Percentiles rank a stretch among this genome's conserved stretches.
phyloP scores from a whole-genome alignment of 768 basidiomycete genomes.

The Lactarius hengduanensis region DNA sequence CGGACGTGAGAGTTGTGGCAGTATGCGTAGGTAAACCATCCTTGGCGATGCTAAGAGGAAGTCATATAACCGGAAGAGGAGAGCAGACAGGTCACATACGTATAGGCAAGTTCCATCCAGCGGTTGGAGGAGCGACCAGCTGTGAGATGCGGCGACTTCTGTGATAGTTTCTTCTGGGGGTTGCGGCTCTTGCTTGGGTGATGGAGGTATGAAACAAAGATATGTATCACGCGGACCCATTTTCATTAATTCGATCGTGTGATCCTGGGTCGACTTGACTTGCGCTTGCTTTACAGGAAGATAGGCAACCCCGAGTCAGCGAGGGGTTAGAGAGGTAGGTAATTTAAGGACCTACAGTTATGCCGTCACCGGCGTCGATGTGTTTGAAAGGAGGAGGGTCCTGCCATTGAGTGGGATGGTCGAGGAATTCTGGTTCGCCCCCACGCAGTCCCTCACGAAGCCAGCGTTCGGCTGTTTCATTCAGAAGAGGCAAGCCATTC shows the following conservation, averaged over 20 bases:
- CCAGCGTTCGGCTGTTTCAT: constrained; percentile 75
- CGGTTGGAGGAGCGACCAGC: constrained; percentile 81
- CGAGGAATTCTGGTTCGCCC: constrained; percentile 75
- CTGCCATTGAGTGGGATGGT: constrained; percentile 48
- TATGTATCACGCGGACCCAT: constrained; percentile 69
- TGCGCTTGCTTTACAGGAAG: constrained; percentile 8
- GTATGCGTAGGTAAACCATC: constrained; percentile 97
- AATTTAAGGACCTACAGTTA: constrained; percentile 30
- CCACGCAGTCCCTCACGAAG: constrained; percentile 67
- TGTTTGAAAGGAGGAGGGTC: constrained; percentile 47
- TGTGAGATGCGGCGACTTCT: constrained; percentile 66
- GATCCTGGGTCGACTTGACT: constrained; percentile 33
- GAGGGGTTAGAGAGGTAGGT: constrained; percentile 10
- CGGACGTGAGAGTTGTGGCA: constrained; percentile 94
- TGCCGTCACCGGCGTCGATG: constrained; percentile 55
- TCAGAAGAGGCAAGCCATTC: constrained; percentile 70
- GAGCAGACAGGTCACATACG: constrained; percentile 51
- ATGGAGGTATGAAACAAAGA: constrained; percentile 74
- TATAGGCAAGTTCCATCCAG: constrained; percentile 81
- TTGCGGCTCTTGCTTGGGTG: constrained; percentile 47
- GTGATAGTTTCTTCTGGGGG: constrained; percentile 54
- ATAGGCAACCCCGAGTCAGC: constrained; percentile 1
- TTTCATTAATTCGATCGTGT: constrained; percentile 71
- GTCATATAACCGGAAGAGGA: constrained; percentile 23
- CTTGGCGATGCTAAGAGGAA: constrained; percentile 67